These are phyloP conservation scores for Amphichorda felina DNA, from an alignment of 2,329 filamentous ascomycete genomes.

Conservation along the genomic window DNA sequence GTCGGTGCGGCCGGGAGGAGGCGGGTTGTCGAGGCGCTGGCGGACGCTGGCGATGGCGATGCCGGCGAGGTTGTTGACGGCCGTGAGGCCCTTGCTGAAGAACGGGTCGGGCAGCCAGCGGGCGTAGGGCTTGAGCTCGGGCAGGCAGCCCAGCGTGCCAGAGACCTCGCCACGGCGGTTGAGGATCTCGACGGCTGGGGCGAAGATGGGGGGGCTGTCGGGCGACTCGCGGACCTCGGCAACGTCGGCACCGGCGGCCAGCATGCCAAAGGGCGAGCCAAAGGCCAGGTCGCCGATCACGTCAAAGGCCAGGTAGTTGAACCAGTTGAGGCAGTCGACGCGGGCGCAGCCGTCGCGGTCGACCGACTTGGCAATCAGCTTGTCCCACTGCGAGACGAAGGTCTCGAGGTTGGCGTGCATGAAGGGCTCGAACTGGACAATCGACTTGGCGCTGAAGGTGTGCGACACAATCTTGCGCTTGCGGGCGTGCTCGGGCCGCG, in stretches of 20 bases:
- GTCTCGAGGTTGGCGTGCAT: conserved; percentile 68
- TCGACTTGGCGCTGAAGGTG: conserved; percentile 72
- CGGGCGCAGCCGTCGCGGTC: conserved; percentile 26
- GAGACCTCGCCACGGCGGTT: conserved; percentile 83
- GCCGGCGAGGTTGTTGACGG: conserved; percentile 70
- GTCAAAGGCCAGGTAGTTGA: conserved; percentile 41
- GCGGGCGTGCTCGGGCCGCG: conserved; percentile 69
- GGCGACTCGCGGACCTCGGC: conserved; percentile 59
- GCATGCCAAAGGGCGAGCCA: conserved; percentile 50
- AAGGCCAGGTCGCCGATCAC: conserved; percentile 38
- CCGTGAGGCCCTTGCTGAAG: conserved; percentile 61
- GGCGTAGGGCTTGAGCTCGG: conserved; percentile 66
- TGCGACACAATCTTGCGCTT: conserved; percentile 85
- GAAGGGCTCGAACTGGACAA: conserved; percentile 80
- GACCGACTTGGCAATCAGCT: conserved; percentile 30
- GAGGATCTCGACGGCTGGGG: conserved; percentile 74
- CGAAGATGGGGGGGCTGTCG: conserved; percentile 51
- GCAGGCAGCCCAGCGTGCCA: conserved; percentile 64
- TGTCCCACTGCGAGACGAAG: conserved; percentile 64
- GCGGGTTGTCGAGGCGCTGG: conserved; percentile 58
- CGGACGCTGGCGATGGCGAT: conserved; percentile 80
- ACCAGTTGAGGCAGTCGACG: conserved; percentile 70
- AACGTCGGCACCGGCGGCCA: conserved; percentile 62
- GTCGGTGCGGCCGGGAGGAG: conserved; percentile 57
- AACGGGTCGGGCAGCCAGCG: conserved; percentile 73